A percentile compares a stretch with the other conserved stretches of the same genome.
Conservation (phyloP, 2,329 filamentous ascomycete genomes). For the Colletotrichum spinosum region DNA sequence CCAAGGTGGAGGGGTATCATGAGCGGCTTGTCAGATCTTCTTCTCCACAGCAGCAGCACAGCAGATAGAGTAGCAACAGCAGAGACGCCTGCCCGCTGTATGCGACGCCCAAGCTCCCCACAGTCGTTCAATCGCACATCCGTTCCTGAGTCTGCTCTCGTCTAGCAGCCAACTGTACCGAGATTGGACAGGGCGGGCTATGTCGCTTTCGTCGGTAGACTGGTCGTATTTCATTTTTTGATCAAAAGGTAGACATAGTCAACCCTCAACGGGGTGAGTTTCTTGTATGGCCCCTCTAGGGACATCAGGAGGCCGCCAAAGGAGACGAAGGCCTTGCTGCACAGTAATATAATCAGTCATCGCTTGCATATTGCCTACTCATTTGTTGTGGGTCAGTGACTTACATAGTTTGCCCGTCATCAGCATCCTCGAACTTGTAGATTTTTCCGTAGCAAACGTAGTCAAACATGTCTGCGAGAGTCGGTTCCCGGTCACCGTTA, state of each 20-base stretch:
- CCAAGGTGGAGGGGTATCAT: not conserved
- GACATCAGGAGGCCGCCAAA: slow-evolving; percentile 93
- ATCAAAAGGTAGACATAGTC: slow-evolving; percentile 94
- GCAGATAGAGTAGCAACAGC: too few species aligned
- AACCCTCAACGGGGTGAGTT: slow-evolving; percentile 89
- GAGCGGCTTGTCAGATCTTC: not conserved
- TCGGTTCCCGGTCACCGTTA: slow-evolving; percentile 62
- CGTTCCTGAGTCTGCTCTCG: too few species aligned
- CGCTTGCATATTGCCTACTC: not conserved
- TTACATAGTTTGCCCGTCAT: slow-evolving; percentile 86
- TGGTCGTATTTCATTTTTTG: slow-evolving; percentile 76
- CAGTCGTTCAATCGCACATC: too few species aligned
- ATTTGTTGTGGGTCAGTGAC: slow-evolving; percentile 47
- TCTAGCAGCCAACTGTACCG: too few species aligned
- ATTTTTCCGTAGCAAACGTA: slow-evolving; percentile 92
- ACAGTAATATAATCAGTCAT: slow-evolving; percentile 25
- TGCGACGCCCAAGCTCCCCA: too few species aligned
- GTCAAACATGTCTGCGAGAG: slow-evolving; percentile 83
- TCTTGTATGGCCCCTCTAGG: slow-evolving; percentile 94
- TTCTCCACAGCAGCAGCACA: too few species aligned
- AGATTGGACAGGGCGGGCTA: too few species aligned
- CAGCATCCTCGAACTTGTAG: slow-evolving; percentile 86
- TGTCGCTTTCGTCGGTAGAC: not conserved
- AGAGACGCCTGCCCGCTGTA: too few species aligned
- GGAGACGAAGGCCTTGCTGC: slow-evolving; percentile 91